phyloP scores from a whole-genome alignment of 192 early-diverging fungal species.

The Umbelopsis vinacea region DNA sequence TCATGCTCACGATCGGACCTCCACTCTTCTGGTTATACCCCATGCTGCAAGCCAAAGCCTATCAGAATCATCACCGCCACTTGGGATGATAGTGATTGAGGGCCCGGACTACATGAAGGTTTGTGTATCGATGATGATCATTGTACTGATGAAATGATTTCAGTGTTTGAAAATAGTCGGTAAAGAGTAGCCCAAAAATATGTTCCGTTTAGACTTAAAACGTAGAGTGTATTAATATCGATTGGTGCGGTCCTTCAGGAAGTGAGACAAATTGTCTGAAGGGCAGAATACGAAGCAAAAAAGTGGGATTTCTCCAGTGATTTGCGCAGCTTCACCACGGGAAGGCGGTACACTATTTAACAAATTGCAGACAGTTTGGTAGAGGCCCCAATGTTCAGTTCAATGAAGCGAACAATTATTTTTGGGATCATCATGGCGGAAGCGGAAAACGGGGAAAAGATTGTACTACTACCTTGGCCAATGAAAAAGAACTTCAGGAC shows the following conservation, averaged over 20 bases:
- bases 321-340: background rate
- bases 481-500: background rate
- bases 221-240: background rate
- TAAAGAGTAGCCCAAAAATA: background rate
- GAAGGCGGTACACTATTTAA: background rate
- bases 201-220: background rate
- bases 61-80: background rate
- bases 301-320: too few species aligned
- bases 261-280: background rate
- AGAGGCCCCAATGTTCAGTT: too few species aligned
- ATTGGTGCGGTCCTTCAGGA: background rate
- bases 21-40: background rate
- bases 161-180: background rate
- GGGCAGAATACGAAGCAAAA: background rate
- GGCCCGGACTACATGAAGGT: background rate
- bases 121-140: background rate
- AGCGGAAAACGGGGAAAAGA: background rate
- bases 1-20: background rate
- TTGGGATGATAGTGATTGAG: background rate
- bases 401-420: background rate
- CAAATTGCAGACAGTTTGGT: background rate
- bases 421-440: constrained; percentile 5
- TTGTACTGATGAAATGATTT: background rate
- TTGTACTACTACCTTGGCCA: background rate
- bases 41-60: constrained; percentile 8